Base-by-base conservation (phyloP, 2,329 filamentous ascomycete species). In the Cladosporium halotolerans region DNA sequence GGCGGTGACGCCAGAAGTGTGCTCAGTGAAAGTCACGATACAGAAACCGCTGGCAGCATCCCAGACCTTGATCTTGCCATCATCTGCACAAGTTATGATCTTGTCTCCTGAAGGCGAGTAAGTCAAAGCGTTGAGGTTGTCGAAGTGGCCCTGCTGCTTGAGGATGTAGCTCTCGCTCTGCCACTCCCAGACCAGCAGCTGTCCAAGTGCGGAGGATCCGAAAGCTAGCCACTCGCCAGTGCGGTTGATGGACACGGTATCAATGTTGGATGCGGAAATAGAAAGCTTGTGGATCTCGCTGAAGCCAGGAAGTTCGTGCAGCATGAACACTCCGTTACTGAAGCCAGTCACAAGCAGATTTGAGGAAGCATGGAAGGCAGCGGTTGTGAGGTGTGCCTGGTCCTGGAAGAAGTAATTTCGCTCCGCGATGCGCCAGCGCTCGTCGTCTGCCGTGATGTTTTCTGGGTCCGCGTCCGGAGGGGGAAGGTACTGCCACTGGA, bases 131-230 rank as follows among this genome's bases (percentile, higher is more conserved):
- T 97, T 97, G 82, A 97, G 91, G 2, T 89, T 87, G 68, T 99
- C 93, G 60, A 96, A 91, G 71, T 99, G 93, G 0, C 92, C 93
- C 70, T 97, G 93, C 67, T 99, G 93, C 72, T 99, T 99, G 45
- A 99, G 76, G 55, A 99, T 95, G 70, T 99, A 99, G 5, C 92
- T 97, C 71, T 99, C 95, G 0, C 93, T 99, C 68, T 97, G 92
- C 91, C 95, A 99, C 70, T 99, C 93, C 93, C 93, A 99, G 3
- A 99, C 93, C 3, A 99, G 75, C n/a, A 99, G 77, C 68, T 99
- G 93, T 0, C 95, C 95, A 4, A 96, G 79, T 64, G 95, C 95
- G 2, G 93, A 95, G 0, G 95, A 93, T 11, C 92, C 93, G 69
- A 99, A 96, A 0, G 95, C 95, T 18, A 99, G 76, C 93, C 93